Percentiles rank a stretch among this genome's conserved stretches.
Conservation (phyloP, 2,329 filamentous ascomycete species). For the Ambrosiella cleistominuta region DNA sequence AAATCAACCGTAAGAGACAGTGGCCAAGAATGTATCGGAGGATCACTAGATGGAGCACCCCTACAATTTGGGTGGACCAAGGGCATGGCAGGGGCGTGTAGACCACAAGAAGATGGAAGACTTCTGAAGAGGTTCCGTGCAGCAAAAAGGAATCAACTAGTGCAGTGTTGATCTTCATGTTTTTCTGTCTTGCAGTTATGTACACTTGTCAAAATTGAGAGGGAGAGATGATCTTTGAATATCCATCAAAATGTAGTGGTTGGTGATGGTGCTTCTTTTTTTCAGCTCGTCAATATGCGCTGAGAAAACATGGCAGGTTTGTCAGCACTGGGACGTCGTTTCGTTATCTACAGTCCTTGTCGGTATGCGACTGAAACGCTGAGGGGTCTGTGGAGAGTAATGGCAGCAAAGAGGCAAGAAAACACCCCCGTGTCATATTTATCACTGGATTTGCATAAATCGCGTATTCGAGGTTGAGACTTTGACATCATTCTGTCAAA, state of each 20-base stretch:
- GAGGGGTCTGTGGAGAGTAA: neutral
- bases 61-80: neutral
- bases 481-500: neutral
- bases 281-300: too few species aligned
- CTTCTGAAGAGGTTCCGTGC: neutral
- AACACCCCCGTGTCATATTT: neutral
- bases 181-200: too few species aligned
- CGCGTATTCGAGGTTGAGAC: neutral
- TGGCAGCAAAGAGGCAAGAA: neutral
- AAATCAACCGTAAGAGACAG: neutral
- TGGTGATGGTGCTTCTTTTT: too few species aligned
- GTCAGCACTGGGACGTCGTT: neutral
- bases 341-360: neutral
- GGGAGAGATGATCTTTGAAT: too few species aligned
- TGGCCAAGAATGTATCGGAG: neutral
- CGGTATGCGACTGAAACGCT: neutral
- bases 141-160: neutral
- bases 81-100: neutral
- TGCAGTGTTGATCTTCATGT: neutral
- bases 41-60: neutral
- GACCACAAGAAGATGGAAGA: neutral
- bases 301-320: too few species aligned
- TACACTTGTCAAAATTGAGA: too few species aligned
- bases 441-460: neutral
- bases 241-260: too few species aligned